phyloP scores from a whole-genome alignment of 768 basidiomycete genomes.

The Botryobasidium botryosum region DNA sequence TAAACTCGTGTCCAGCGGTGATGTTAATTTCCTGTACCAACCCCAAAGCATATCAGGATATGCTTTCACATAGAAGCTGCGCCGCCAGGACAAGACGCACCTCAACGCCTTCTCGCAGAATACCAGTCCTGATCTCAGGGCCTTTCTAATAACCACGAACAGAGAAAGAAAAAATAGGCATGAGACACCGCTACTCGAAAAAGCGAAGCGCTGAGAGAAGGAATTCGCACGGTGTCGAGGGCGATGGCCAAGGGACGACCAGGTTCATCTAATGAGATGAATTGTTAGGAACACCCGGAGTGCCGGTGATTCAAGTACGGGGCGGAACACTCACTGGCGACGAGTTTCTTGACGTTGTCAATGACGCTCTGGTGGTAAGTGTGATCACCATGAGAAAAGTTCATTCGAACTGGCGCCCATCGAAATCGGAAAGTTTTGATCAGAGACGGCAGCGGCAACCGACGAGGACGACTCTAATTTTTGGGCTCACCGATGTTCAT shows the following conservation, averaged over 20 bases:
- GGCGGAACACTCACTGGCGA: slow-evolving; percentile 37
- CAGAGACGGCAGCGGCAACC: too few species aligned
- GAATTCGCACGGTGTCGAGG: slow-evolving; percentile 68
- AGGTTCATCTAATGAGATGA: neutral
- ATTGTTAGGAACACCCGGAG: slow-evolving; percentile 2
- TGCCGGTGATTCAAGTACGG: neutral
- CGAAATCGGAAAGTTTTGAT: too few species aligned
- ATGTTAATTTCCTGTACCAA: slow-evolving; percentile 44
- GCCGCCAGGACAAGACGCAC: slow-evolving; percentile 30
- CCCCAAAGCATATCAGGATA: slow-evolving; percentile 9
- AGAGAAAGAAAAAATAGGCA: slow-evolving; percentile 3
- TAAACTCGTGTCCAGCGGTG: slow-evolving; percentile 85
- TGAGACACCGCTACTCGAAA: neutral
- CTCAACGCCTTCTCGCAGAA: slow-evolving; percentile 75
- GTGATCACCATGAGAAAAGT: slow-evolving; percentile 98
- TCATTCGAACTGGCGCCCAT: slow-evolving; percentile 76
- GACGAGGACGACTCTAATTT: too few species aligned
- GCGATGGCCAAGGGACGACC: slow-evolving; percentile 96
- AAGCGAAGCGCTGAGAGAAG: neutral
- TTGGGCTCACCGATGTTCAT: slow-evolving; percentile 88
- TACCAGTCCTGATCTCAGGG: slow-evolving; percentile 94
- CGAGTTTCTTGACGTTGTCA: slow-evolving; percentile 85
- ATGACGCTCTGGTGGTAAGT: slow-evolving; percentile 99
- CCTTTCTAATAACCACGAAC: slow-evolving; percentile 54
- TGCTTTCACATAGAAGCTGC: slow-evolving; percentile 3